phyloP scores from a whole-genome alignment of 345 rosid genomes.

The Lagerstroemia speciosa region DNA sequence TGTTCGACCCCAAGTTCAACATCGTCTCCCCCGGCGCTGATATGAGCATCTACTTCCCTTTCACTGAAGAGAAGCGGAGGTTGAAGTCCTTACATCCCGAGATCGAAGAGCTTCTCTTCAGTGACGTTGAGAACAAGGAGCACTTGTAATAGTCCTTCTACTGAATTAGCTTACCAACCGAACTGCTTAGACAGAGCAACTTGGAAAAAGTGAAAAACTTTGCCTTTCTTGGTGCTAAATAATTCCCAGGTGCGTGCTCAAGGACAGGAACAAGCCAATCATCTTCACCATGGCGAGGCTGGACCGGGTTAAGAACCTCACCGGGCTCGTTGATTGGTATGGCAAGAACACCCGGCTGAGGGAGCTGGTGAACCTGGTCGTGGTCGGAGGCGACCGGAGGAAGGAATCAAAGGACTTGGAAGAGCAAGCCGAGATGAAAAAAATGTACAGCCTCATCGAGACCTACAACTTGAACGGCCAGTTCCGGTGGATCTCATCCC shows the following conservation, averaged over 20 bases:
- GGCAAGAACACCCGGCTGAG: conserved; percentile 66
- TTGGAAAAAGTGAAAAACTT: no score
- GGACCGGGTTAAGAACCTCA: conserved; percentile 82
- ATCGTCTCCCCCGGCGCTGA: conserved; percentile 87
- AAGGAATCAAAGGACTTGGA: conserved; percentile 85
- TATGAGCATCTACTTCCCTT: conserved; percentile 62
- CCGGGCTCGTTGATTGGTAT: conserved; percentile 92
- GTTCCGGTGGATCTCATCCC: conserved; percentile 84
- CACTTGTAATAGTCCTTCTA: conserved; percentile 28
- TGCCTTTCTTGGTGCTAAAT: no score
- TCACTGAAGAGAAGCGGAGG: conserved; percentile 48
- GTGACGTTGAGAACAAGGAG: conserved; percentile 61
- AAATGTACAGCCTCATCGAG: conserved; percentile 56
- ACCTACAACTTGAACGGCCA: conserved; percentile 65
- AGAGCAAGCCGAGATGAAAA: conserved; percentile 93
- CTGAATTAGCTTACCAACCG: no score
- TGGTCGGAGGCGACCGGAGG: conserved; percentile 86
- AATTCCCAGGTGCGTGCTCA: conserved; percentile 38
- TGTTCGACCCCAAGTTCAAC: conserved; percentile 86
- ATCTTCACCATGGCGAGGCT: conserved; percentile 93
- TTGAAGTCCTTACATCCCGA: conserved; percentile 53
- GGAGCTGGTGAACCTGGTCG: conserved; percentile 71
- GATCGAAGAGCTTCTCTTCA: conserved; percentile 69
- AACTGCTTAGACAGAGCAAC: no score
- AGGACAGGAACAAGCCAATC: conserved; percentile 72